phyloP scores from a whole-genome alignment of 257 asterid genomes.

The Salvia splendens region DNA sequence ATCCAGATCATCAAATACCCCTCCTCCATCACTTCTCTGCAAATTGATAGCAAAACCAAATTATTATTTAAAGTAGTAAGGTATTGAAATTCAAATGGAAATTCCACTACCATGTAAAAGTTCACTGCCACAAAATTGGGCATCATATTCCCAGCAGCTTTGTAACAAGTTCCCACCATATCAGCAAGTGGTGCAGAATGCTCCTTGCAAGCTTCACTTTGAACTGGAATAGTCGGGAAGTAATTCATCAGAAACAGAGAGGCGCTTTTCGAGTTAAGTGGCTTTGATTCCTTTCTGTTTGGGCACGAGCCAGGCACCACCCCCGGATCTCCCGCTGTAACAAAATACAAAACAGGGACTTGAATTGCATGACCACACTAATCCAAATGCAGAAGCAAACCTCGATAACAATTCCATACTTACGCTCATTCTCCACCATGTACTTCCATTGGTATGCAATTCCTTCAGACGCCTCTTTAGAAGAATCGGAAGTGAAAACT shows the following conservation, averaged over 20 bases:
- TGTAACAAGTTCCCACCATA: slow-evolving; percentile 71
- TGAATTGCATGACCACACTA: slow-evolving; percentile 27
- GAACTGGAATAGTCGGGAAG: slow-evolving; percentile 88
- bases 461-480: slow-evolving; percentile 86
- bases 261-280: slow-evolving; percentile 69
- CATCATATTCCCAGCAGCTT: slow-evolving; percentile 77
- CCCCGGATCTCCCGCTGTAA: slow-evolving; percentile 97
- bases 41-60: slow-evolving; percentile 34
- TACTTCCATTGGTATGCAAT: slow-evolving; percentile 94
- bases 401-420: slow-evolving; percentile 32
- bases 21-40: slow-evolving; percentile 99
- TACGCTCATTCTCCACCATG: slow-evolving; percentile 93
- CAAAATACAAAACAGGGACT: slow-evolving; percentile 30
- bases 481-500: slow-evolving; percentile 94
- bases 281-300: slow-evolving; percentile 86
- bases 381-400: slow-evolving; percentile 28
- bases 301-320: slow-evolving; percentile 74
- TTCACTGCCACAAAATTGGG: slow-evolving; percentile 94
- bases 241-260: slow-evolving; percentile 84
- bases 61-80: slow-evolving; percentile 18
- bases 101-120: slow-evolving; percentile 83
- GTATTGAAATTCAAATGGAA: slow-evolving; percentile 7
- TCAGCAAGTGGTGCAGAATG: slow-evolving; percentile 73
- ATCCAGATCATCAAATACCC: slow-evolving; percentile 80
- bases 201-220: slow-evolving; percentile 89